Percentiles rank a stretch among this genome's conserved stretches.
phyloP scores from a whole-genome alignment of 805 yeast species.

The Dipodascus albidus region DNA sequence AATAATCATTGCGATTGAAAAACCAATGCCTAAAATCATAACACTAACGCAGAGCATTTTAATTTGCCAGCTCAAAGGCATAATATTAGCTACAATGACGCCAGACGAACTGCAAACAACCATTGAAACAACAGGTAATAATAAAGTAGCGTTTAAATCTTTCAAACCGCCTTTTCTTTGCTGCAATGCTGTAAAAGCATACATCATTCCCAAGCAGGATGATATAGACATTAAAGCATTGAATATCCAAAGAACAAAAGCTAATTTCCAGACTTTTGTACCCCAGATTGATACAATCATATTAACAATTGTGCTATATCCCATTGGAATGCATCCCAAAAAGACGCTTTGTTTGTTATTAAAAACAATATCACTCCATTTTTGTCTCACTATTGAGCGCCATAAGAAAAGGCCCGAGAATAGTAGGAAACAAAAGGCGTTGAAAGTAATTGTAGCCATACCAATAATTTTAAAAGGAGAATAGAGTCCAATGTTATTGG shows the following conservation, averaged over 20 bases:
- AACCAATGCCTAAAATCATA: constrained; percentile 60
- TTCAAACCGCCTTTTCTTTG: constrained; percentile 19
- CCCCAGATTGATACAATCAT: constrained; percentile 38
- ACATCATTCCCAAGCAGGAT: constrained; percentile 53
- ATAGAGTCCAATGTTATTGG: constrained; percentile 45
- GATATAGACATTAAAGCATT: constrained; percentile 41
- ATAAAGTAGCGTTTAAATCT: constrained; percentile 42
- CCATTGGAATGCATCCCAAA: constrained; percentile 79
- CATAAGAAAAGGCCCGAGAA: neutral
- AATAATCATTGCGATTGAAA: constrained; percentile 44
- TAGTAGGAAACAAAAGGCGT: neutral
- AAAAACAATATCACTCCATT: constrained; percentile 23
- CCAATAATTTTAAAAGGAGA: constrained; percentile 54
- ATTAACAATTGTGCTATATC: constrained; percentile 52
- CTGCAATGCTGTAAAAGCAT: constrained; percentile 34
- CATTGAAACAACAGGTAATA: constrained; percentile 70
- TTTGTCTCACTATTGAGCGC: constrained; percentile 1
- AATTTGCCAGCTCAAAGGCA: constrained; percentile 37
- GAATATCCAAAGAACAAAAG: constrained; percentile 69
- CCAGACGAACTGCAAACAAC: constrained; percentile 73
- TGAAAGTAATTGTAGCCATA: constrained; percentile 10
- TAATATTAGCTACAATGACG: constrained; percentile 35
- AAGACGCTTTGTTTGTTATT: constrained; percentile 44
- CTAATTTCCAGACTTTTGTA: constrained; percentile 32
- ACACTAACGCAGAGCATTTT: constrained; percentile 43